Conservation (phyloP, 257 asterid genomes). For the Rhazya stricta region DNA sequence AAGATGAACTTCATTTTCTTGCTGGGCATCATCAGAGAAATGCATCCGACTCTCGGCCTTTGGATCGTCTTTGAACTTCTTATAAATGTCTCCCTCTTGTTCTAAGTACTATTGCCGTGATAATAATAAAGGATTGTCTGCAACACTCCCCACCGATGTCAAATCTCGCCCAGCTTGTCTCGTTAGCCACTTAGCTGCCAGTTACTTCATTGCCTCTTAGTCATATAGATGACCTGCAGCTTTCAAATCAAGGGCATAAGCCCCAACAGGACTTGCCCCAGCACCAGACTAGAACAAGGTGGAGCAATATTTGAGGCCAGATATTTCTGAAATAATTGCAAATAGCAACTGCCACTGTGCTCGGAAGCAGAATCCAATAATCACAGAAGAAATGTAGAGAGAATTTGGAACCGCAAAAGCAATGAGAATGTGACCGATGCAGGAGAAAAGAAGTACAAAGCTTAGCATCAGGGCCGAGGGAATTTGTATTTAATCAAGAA, state of each 20-base stretch:
- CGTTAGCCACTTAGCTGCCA: conserved; percentile 26
- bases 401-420: conserved; percentile 32
- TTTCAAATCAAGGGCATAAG: conserved; percentile 35
- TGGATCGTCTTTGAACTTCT: conserved; percentile 30
- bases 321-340: conserved; percentile 33
- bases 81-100: conserved; percentile 43
- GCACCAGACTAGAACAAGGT: conserved; percentile 39
- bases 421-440: conserved; percentile 28
- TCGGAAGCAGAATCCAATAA: conserved; percentile 36
- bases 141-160: conserved; percentile 40
- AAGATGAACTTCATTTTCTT: neutral
- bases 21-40: neutral
- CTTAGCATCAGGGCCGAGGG: conserved; percentile 36
- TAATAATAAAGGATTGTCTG: conserved; percentile 33
- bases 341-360: conserved; percentile 41
- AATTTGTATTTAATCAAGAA: conserved; percentile 28
- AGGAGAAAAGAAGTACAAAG: conserved; percentile 27
- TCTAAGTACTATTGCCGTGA: conserved; percentile 40
- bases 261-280: conserved; percentile 44
- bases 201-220: conserved; percentile 34
- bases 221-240: conserved; percentile 41
- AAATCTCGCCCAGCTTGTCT: conserved; percentile 30
- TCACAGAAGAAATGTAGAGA: conserved; percentile 27
- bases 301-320: conserved; percentile 37
- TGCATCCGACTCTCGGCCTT: neutral